Evolutionary conservation across 768 basidiomycete genomes (phyloP).

Genomic region (Goffeauzyma gilvescens): DNA sequence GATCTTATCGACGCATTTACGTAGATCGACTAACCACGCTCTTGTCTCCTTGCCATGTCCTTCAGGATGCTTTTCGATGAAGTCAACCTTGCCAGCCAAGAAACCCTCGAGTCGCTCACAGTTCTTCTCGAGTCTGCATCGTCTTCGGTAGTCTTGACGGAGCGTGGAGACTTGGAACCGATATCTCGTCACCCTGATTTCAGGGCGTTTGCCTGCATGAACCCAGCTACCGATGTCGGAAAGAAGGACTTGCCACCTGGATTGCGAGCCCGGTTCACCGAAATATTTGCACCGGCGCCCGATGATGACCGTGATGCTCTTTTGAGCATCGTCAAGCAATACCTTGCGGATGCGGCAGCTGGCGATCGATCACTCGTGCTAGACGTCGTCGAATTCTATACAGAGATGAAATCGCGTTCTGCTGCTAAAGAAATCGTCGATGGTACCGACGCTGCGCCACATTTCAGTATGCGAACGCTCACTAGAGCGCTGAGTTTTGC

Average conservation of each 20-base stretch:
- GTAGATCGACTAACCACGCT: neutral
- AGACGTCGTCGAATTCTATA: slow-evolving; percentile 82
- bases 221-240: slow-evolving; percentile 94
- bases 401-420: slow-evolving; percentile 55
- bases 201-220: slow-evolving; percentile 97
- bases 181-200: slow-evolving; percentile 85
- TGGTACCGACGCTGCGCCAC: slow-evolving; percentile 75
- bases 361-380: slow-evolving; percentile 72
- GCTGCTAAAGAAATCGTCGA: slow-evolving; percentile 66
- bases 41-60: neutral
- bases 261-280: slow-evolving; percentile 79
- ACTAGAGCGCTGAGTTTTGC: slow-evolving; percentile 78
- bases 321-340: slow-evolving; percentile 65
- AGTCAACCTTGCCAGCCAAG: slow-evolving; percentile 80
- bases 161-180: slow-evolving; percentile 75
- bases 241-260: slow-evolving; percentile 89
- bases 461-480: slow-evolving; percentile 93
- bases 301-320: slow-evolving; percentile 82
- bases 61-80: slow-evolving; percentile 83
- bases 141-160: slow-evolving; percentile 78
- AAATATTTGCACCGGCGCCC: slow-evolving; percentile 84
- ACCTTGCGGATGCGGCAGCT: slow-evolving; percentile 63
- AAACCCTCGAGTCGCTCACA: slow-evolving; percentile 82
- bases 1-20: neutral
- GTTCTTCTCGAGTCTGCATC: slow-evolving; percentile 66